Conservation (phyloP, 1,139 yeast species). For the Protomyces gravidus region DNA sequence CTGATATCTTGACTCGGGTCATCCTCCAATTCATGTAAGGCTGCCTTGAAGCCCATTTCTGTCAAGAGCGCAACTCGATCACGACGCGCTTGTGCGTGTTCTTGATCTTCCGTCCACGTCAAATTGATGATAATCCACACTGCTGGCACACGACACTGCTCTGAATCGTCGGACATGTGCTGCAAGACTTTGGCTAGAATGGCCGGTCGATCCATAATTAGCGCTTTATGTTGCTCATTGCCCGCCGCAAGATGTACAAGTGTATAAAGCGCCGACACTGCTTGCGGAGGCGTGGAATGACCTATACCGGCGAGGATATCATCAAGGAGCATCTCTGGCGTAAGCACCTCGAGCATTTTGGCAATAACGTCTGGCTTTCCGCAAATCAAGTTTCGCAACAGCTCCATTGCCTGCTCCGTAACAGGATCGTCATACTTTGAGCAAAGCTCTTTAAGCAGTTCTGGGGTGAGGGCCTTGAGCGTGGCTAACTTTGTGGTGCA, state of each 20-base stretch:
- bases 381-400: slow-evolving; percentile 70
- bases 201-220: slow-evolving; percentile 45
- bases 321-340: neutral
- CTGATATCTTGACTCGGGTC: slow-evolving; percentile 47
- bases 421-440: slow-evolving; percentile 51
- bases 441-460: slow-evolving; percentile 51
- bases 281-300: slow-evolving; percentile 42
- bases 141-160: slow-evolving; percentile 51
- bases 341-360: slow-evolving; percentile 1
- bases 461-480: slow-evolving; percentile 49
- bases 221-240: slow-evolving; percentile 48
- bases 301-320: slow-evolving; percentile 33
- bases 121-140: slow-evolving; percentile 59
- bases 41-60: slow-evolving; percentile 45
- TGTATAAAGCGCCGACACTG: slow-evolving; percentile 50
- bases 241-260: slow-evolving; percentile 59
- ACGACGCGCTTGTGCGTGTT: slow-evolving; percentile 31
- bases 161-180: slow-evolving; percentile 42
- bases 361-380: slow-evolving; percentile 52
- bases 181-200: slow-evolving; percentile 45
- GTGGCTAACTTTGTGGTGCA: slow-evolving; percentile 39
- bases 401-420: slow-evolving; percentile 64
- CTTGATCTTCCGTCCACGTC: slow-evolving; percentile 48
- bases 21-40: slow-evolving; percentile 39
- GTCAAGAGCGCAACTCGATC: slow-evolving; percentile 36